Evolutionary conservation across 495 filamentous ascomycete genomes (phyloP).

Genomic region (Tuber umbilicatum): DNA sequence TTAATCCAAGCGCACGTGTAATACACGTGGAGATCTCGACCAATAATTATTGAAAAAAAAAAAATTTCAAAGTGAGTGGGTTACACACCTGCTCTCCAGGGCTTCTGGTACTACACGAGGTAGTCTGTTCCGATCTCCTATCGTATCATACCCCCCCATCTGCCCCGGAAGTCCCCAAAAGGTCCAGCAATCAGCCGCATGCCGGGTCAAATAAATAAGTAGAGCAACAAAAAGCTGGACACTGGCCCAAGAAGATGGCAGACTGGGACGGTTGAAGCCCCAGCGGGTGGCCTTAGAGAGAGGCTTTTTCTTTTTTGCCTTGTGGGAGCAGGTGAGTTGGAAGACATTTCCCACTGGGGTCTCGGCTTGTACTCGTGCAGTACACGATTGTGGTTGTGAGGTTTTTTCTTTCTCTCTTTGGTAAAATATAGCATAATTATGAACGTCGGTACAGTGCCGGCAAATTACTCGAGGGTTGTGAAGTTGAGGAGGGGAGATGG

Average conservation of each 20-base stretch:
- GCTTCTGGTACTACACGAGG: too few species aligned
- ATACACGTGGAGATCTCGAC: too few species aligned
- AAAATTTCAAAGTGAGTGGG: too few species aligned
- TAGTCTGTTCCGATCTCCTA: too few species aligned
- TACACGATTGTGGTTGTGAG: neutral
- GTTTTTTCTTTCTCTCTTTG: neutral
- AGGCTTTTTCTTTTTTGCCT: neutral
- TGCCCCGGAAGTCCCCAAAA: neutral
- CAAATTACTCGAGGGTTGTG: neutral
- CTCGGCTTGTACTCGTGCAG: neutral
- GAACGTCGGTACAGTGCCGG: neutral
- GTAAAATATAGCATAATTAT: neutral
- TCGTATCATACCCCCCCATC: too few species aligned
- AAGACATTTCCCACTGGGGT: neutral
- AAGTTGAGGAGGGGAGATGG: too few species aligned
- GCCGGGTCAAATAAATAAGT: neutral
- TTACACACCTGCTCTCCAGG: too few species aligned
- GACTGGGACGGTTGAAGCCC: neutral
- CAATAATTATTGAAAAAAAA: too few species aligned
- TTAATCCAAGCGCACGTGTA: too few species aligned
- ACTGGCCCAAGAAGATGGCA: neutral
- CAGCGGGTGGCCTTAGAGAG: neutral
- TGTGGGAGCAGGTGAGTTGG: neutral
- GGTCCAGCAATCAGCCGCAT: neutral
- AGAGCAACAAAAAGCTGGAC: neutral